Percentiles rank a stretch among this genome's conserved stretches.
phyloP scores from a whole-genome alignment of 108 stramenopile genomes.

The Craspedostauros australis region DNA sequence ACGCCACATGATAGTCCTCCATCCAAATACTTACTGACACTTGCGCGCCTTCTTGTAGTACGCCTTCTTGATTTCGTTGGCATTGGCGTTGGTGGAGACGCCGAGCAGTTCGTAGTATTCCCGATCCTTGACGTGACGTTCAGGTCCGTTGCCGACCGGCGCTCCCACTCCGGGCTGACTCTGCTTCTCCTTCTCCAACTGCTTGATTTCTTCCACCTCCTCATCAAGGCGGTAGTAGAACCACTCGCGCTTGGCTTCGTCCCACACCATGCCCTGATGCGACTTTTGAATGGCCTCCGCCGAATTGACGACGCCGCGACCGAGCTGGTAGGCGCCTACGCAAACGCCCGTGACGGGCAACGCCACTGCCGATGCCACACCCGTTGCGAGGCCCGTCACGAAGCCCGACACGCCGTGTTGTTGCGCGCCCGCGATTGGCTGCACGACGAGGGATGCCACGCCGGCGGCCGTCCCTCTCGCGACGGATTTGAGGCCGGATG shows the following conservation, averaged over 20 bases:
- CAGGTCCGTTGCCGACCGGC: constrained; percentile 9
- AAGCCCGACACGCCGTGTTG: constrained; percentile 70
- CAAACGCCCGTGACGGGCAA: constrained; percentile 80
- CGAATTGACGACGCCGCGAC: constrained; percentile 68
- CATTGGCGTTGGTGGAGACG: constrained; percentile 71
- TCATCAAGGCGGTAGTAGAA: constrained; percentile 59
- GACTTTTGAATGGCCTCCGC: constrained; percentile 59
- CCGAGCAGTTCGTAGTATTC: constrained; percentile 81
- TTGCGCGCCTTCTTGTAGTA: constrained; percentile 84
- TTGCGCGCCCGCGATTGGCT: constrained; percentile 83
- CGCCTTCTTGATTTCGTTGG: constrained; percentile 86
- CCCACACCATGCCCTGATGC: constrained; percentile 80
- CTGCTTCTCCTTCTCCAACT: constrained; percentile 23
- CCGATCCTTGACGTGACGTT: constrained; percentile 68
- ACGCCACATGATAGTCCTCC: too few species aligned
- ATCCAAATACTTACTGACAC: too few species aligned
- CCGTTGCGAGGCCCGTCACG: constrained; percentile 70
- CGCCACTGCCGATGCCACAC: constrained; percentile 74
- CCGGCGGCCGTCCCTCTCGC: constrained; percentile 80
- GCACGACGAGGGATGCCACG: constrained; percentile 65
- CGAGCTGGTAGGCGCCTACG: constrained; percentile 78
- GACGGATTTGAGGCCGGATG: constrained; percentile 66
- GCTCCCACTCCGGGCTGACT: constrained; percentile 8
- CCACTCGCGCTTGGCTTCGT: constrained; percentile 75
- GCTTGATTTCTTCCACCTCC: constrained; percentile 50